A percentile compares a stretch with the other conserved stretches of the same genome.
These are phyloP conservation scores for Aspergillus saccharolyticus DNA, from an alignment of 495 filamentous ascomycete genomes.

Conservation along the genomic window DNA sequence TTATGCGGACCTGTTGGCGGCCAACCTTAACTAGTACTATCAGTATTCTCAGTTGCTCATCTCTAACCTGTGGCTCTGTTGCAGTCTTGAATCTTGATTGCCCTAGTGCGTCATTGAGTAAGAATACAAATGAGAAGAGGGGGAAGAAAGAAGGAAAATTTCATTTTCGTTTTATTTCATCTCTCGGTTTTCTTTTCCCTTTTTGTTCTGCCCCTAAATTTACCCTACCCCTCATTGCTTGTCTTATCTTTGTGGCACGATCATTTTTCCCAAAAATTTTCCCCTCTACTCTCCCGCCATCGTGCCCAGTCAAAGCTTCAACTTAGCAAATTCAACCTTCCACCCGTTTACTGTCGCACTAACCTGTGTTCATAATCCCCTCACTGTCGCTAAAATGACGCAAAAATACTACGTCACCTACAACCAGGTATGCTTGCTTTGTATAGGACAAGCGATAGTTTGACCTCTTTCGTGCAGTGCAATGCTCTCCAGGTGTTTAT, in stretches of 20 bases:
- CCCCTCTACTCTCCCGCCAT: not conserved
- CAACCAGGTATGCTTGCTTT: conserved; percentile 68
- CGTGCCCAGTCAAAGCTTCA: not conserved
- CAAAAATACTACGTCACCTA: conserved; percentile 93
- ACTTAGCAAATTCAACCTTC: not conserved
- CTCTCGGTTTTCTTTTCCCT: too few relatives aligned
- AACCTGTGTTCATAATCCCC: not conserved
- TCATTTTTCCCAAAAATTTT: not conserved
- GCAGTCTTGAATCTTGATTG: not conserved
- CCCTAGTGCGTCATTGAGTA: not conserved
- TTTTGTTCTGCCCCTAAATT: not conserved
- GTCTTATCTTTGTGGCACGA: not conserved
- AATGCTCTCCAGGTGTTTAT: not conserved
- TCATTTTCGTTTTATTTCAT: not conserved
- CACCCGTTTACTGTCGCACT: conserved; percentile 3
- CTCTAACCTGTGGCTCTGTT: not conserved
- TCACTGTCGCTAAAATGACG: conserved; percentile 55
- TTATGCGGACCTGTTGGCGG: not conserved
- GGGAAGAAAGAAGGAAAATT: not conserved
- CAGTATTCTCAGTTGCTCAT: not conserved
- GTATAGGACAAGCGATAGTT: not conserved
- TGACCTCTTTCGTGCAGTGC: not conserved
- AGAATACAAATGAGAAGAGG: not conserved
- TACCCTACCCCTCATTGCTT: conserved; percentile 5
- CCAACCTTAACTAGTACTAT: not conserved